These are phyloP conservation scores for Candida xiaguanensis DNA, from an alignment of 805 yeast species.

Conservation along the genomic window DNA sequence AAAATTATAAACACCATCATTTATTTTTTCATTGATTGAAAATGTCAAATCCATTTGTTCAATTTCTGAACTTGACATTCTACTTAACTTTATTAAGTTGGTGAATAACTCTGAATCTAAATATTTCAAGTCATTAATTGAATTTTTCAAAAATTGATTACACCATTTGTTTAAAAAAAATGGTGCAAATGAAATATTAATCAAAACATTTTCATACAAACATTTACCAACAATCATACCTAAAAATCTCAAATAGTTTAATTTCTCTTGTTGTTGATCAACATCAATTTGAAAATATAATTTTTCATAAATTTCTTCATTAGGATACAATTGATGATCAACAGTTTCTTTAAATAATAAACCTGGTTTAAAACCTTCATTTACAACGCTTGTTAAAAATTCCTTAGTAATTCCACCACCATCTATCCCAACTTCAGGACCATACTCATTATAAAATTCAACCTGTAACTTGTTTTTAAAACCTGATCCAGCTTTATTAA, in stretches of 20 bases:
- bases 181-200: slow-evolving; percentile 82
- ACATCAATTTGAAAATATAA: slow-evolving; percentile 28
- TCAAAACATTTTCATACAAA: slow-evolving; percentile 73
- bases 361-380: slow-evolving; percentile 56
- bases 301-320: slow-evolving; percentile 47
- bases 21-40: slow-evolving; percentile 51
- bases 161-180: slow-evolving; percentile 74
- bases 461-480: slow-evolving; percentile 64
- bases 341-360: slow-evolving; percentile 31
- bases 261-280: slow-evolving; percentile 21
- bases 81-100: slow-evolving; percentile 59
- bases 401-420: slow-evolving; percentile 98
- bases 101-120: slow-evolving; percentile 66
- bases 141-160: slow-evolving; percentile 42
- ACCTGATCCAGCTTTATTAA: slow-evolving; percentile 47
- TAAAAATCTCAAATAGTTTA: slow-evolving; percentile 50
- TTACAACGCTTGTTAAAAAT: slow-evolving; percentile 68
- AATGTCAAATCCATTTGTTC: slow-evolving; percentile 62
- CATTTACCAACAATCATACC: slow-evolving; percentile 90
- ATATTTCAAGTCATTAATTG: slow-evolving; percentile 75
- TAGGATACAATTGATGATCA: slow-evolving; percentile 73
- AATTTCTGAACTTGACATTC: slow-evolving; percentile 53
- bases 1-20: slow-evolving; percentile 36
- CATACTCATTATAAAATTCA: slow-evolving; percentile 62
- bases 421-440: slow-evolving; percentile 84